Evolutionary conservation across 1,139 yeast genomes (phyloP).

Genomic region (Magnusiomyces fungicola): DNA sequence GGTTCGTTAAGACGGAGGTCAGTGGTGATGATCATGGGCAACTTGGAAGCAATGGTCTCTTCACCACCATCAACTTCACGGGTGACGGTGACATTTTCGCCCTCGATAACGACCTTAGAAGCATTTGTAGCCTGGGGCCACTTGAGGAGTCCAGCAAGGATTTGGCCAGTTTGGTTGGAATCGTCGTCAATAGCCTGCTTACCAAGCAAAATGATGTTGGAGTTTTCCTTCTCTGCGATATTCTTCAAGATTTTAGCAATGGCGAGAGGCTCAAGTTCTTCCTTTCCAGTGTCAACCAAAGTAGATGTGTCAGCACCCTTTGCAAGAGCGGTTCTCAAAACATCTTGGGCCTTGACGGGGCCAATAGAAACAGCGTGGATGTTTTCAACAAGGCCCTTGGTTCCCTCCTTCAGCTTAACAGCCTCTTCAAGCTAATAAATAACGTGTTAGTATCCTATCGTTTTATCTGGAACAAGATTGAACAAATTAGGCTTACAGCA

Average conservation of each 20-base stretch:
- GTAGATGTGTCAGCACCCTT: conserved; percentile 90
- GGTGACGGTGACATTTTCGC: conserved; percentile 61
- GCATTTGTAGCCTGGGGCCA: conserved; percentile 99
- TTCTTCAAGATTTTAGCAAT: conserved; percentile 80
- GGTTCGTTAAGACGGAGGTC: conserved; percentile 93
- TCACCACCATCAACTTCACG: conserved; percentile 96
- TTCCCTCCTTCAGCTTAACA: conserved; percentile 59
- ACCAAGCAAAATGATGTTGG: conserved; percentile 80
- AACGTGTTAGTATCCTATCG: too few species aligned
- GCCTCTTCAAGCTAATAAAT: conserved; percentile 68
- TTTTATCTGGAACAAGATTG: neutral
- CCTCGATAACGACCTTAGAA: conserved; percentile 64
- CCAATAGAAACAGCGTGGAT: conserved; percentile 95
- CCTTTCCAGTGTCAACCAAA: conserved; percentile 62
- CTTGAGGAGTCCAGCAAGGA: conserved; percentile 84
- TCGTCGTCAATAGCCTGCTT: conserved; percentile 97
- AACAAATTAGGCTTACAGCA: conserved; percentile 43
- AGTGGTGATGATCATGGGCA: conserved; percentile 84
- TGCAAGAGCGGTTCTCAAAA: conserved; percentile 83
- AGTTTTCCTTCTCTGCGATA: conserved; percentile 60
- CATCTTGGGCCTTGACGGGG: conserved; percentile 77
- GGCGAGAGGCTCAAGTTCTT: conserved; percentile 74
- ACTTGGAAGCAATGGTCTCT: conserved; percentile 66
- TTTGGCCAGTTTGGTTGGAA: conserved; percentile 94
- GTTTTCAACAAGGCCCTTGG: conserved; percentile 64